Evolutionary conservation across 805 yeast genomes (phyloP).

Genomic region (Dipodascopsis uninucleata): DNA sequence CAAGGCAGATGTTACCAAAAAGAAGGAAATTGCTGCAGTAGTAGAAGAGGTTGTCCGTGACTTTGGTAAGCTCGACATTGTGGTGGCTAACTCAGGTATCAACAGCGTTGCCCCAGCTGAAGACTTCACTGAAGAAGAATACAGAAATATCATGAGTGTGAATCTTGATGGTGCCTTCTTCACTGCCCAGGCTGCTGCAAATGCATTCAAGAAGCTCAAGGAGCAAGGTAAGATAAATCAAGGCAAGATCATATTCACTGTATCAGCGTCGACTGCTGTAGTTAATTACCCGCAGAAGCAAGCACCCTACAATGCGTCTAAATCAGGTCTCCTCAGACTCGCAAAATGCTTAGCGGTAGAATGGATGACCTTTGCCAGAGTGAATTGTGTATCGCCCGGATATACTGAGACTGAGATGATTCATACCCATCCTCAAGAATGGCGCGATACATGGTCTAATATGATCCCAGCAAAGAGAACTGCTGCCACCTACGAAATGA

Average conservation of each 20-base stretch:
- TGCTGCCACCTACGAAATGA: constrained; percentile 65
- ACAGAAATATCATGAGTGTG: neutral
- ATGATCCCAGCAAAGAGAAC: constrained; percentile 67
- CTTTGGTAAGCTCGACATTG: constrained; percentile 43
- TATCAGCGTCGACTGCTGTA: constrained; percentile 84
- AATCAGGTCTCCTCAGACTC: constrained; percentile 74
- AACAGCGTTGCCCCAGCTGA: neutral
- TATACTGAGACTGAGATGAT: constrained; percentile 61
- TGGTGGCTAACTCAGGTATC: constrained; percentile 49
- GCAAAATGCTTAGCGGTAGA: constrained; percentile 75
- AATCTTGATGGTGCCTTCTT: constrained; percentile 1
- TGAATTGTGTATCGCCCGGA: constrained; percentile 75
- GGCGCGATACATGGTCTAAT: constrained; percentile 49
- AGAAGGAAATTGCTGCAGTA: constrained; percentile 1
- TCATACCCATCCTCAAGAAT: constrained; percentile 52
- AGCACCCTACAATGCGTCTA: constrained; percentile 74
- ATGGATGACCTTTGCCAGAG: constrained; percentile 79
- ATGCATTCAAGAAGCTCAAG: constrained; percentile 63
- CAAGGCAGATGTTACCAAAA: constrained; percentile 53
- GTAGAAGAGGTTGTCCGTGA: constrained; percentile 35
- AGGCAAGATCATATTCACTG: constrained; percentile 77
- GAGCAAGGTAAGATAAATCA: too few species aligned
- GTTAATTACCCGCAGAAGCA: constrained; percentile 82
- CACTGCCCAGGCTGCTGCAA: constrained; percentile 72
- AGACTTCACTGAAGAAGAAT: constrained; percentile 2